phyloP scores from a whole-genome alignment of 2,329 filamentous ascomycete species.

The Aspergillus ochraceus region DNA sequence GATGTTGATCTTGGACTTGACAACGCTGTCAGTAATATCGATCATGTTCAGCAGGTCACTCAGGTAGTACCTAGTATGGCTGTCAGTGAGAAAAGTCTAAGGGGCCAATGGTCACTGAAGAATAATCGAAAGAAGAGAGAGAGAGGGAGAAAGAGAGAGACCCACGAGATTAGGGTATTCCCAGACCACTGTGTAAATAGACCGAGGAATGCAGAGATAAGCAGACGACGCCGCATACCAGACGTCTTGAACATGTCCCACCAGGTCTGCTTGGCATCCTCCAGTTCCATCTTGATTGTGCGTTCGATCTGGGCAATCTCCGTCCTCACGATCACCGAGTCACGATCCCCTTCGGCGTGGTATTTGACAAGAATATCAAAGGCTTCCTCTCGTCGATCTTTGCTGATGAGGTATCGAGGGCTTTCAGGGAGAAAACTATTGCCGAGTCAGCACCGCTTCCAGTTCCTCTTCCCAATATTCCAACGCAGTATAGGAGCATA shows the following conservation, averaged over 20 bases:
- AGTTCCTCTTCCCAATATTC: background rate
- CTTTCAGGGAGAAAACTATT: conserved; percentile 28
- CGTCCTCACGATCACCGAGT: conserved; percentile 55
- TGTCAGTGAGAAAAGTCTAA: conserved; percentile 17
- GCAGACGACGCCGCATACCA: conserved; percentile 33
- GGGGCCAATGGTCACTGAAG: background rate
- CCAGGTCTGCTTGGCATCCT: conserved; percentile 35
- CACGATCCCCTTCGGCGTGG: conserved; percentile 54
- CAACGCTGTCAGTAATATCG: conserved; percentile 35
- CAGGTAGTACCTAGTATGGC: conserved; percentile 27
- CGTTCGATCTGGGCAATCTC: conserved; percentile 63
- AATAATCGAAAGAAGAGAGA: too few relatives aligned
- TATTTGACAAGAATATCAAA: conserved; percentile 39
- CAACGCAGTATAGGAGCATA: conserved; percentile 6
- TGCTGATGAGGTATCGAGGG: conserved; percentile 27
- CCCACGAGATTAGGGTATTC: conserved; percentile 25
- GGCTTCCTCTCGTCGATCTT: conserved; percentile 28
- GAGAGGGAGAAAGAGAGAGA: background rate
- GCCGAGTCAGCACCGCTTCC: background rate
- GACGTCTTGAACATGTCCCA: conserved; percentile 27
- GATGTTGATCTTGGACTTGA: conserved; percentile 43
- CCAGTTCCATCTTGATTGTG: conserved; percentile 57
- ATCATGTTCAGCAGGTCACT: conserved; percentile 39
- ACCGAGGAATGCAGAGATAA: conserved; percentile 31
- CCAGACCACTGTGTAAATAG: conserved; percentile 47